These are phyloP conservation scores for Sarocladiaceae sp. DNA, from an alignment of 2,329 filamentous ascomycete species.

Conservation along the genomic window DNA sequence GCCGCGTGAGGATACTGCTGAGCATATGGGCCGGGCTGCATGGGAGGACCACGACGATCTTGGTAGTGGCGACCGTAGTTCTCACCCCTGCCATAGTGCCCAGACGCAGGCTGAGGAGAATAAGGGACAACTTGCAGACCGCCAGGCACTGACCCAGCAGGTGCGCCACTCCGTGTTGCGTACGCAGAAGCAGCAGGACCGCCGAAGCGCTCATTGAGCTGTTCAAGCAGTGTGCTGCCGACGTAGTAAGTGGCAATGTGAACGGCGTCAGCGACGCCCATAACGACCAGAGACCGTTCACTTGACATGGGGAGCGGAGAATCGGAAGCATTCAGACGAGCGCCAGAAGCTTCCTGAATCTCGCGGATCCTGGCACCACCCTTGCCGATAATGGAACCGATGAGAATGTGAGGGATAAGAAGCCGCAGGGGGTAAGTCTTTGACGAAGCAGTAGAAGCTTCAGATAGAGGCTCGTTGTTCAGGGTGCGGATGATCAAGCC, in stretches of 20 bases:
- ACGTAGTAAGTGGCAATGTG: slow-evolving; percentile 99
- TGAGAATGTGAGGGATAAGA: slow-evolving; percentile 92
- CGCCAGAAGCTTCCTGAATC: slow-evolving; percentile 96
- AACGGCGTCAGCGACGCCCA: slow-evolving; percentile 95
- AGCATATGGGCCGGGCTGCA: slow-evolving; percentile 66
- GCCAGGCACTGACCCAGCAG: slow-evolving; percentile 88
- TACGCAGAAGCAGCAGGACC: slow-evolving; percentile 97
- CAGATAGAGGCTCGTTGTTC: slow-evolving; percentile 90
- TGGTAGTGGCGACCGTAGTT: slow-evolving; percentile 68
- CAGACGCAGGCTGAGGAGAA: slow-evolving; percentile 85
- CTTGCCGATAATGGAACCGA: slow-evolving; percentile 98
- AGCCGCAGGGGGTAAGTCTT: slow-evolving; percentile 97
- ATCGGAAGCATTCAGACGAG: slow-evolving; percentile 93
- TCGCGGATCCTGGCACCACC: slow-evolving; percentile 93
- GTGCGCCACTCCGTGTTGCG: slow-evolving; percentile 88
- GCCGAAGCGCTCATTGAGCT: slow-evolving; percentile 93
- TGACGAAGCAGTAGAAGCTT: slow-evolving; percentile 85
- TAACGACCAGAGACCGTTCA: slow-evolving; percentile 94
- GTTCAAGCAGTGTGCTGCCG: slow-evolving; percentile 94
- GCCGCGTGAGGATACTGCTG: slow-evolving; percentile 65
- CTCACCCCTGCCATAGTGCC: slow-evolving; percentile 88
- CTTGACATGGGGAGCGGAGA: slow-evolving; percentile 91
- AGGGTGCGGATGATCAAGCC: slow-evolving; percentile 96
- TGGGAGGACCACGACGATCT: slow-evolving; percentile 66
- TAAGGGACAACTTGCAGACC: slow-evolving; percentile 99